phyloP scores from a whole-genome alignment of 805 yeast species.

The Blastobotrys terrestris region DNA sequence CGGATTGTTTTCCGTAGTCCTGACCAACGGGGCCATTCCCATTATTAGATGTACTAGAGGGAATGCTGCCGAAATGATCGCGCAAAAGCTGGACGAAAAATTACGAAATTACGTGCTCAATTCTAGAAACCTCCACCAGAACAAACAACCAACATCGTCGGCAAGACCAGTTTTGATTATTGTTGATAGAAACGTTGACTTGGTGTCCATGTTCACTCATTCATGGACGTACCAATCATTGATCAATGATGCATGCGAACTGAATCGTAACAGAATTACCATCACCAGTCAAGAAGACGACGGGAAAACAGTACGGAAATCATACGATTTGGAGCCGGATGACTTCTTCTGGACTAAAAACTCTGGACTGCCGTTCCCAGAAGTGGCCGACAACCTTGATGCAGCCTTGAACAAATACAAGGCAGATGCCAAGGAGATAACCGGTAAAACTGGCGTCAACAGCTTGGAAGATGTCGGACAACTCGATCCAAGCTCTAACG shows the following conservation, averaged over 20 bases:
- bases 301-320: constrained; percentile 39
- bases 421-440: constrained; percentile 79
- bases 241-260: constrained; percentile 84
- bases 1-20: constrained; percentile 73
- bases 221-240: constrained; percentile 97
- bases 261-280: constrained; percentile 66
- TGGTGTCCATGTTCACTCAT: constrained; percentile 91
- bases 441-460: constrained; percentile 65
- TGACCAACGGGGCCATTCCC: constrained; percentile 77
- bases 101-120: constrained; percentile 82
- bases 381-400: constrained; percentile 97
- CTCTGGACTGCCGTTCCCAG: constrained; percentile 89
- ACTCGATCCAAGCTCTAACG: constrained; percentile 28
- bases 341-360: constrained; percentile 90
- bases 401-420: constrained; percentile 74
- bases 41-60: constrained; percentile 85
- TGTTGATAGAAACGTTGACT: constrained; percentile 82
- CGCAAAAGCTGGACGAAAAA: constrained; percentile 76
- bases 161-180: constrained; percentile 74
- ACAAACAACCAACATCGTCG: constrained; percentile 22
- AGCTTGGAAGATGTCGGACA: constrained; percentile 70
- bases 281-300: constrained; percentile 28
- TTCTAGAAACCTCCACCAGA: constrained; percentile 27
- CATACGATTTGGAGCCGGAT: constrained; percentile 83
- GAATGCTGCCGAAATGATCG: constrained; percentile 93